Conservation (phyloP, 345 rosid genomes). For the Bretschneidera sinensis region DNA sequence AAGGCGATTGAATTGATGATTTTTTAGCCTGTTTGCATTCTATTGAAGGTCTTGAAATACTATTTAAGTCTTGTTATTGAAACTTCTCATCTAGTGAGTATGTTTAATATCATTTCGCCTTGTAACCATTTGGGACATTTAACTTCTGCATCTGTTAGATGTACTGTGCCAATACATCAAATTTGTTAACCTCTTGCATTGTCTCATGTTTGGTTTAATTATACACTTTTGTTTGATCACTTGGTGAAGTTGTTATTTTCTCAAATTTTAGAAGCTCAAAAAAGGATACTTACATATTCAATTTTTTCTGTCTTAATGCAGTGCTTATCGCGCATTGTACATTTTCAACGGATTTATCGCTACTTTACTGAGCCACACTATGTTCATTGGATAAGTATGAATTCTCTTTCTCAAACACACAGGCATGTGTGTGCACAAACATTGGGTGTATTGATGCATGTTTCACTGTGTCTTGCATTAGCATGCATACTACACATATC, state of each 20-base stretch:
- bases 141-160: neutral
- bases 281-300: too few relatives aligned
- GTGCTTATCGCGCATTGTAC: slow-evolving; percentile 56
- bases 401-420: too few relatives aligned
- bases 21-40: neutral
- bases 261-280: too few relatives aligned
- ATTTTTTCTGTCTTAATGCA: slow-evolving; percentile 24
- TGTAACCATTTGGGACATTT: neutral
- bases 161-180: neutral
- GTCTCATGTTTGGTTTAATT: neutral
- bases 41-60: too few relatives aligned
- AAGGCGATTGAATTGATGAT: neutral
- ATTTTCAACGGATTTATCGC: slow-evolving; percentile 64
- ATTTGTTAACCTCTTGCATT: neutral
- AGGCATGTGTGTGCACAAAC: neutral
- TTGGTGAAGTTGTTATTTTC: neutral
- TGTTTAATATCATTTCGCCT: neutral
- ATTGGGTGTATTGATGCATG: neutral
- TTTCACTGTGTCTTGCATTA: neutral
- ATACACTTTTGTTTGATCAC: neutral
- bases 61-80: too few relatives aligned
- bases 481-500: neutral
- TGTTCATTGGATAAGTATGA: slow-evolving; percentile 63
- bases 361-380: slow-evolving; percentile 55
- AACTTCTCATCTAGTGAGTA: neutral